These are phyloP conservation scores for Penicillium vulpinum DNA, from an alignment of 2,329 filamentous ascomycete species.

Conservation along the genomic window DNA sequence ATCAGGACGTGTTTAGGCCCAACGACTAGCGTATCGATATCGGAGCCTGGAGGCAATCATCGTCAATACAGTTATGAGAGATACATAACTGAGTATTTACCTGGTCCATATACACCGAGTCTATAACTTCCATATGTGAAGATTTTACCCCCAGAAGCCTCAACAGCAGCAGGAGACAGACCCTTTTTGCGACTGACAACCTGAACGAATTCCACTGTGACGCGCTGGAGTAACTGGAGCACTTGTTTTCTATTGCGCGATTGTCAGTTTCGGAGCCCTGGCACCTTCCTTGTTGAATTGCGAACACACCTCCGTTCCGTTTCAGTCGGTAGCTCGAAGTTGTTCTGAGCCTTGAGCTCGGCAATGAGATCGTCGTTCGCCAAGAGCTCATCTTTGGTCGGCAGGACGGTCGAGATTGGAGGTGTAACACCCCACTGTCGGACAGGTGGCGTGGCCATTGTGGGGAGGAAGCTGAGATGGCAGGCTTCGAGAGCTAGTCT, in stretches of 20 bases:
- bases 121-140: conserved; percentile 97
- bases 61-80: not conserved
- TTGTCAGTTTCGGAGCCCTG: conserved; percentile 5
- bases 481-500: not conserved
- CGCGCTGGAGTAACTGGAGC: conserved; percentile 72
- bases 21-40: conserved; percentile 95
- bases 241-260: conserved; percentile 61
- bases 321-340: conserved; percentile 81
- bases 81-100: conserved; percentile 37
- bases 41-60: conserved; percentile 63
- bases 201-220: conserved; percentile 84
- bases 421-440: conserved; percentile 74
- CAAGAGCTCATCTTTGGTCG: conserved; percentile 73
- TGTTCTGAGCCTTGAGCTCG: conserved; percentile 84
- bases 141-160: conserved; percentile 84
- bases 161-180: conserved; percentile 73
- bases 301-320: conserved; percentile 72
- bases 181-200: conserved; percentile 73
- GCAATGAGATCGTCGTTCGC: conserved; percentile 77
- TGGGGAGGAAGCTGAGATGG: not conserved
- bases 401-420: conserved; percentile 75
- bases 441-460: conserved; percentile 39
- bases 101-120: conserved; percentile 86
- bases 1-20: conserved; percentile 85
- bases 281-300: not conserved